Base-by-base conservation (phyloP, 768 basidiomycete species). In the Pleurotus salmoneostramineus region DNA sequence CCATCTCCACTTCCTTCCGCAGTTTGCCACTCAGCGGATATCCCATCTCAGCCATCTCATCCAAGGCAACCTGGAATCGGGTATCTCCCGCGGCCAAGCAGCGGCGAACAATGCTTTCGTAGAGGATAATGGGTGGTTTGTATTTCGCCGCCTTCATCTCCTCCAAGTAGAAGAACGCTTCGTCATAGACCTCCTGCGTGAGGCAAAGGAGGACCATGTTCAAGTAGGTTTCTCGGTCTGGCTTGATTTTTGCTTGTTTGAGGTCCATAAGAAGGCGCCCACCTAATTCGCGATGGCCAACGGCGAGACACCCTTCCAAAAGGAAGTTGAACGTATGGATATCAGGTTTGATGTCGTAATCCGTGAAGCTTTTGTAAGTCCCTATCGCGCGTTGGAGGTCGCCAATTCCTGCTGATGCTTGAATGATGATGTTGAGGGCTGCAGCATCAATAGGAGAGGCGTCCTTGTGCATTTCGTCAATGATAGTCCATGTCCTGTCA, bases 111-210 rank as follows among this genome's bases (percentile, higher is more conserved):
- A 95, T 71, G 1, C 74, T 72, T 35, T 81, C 77, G 70, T 95
- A 95, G 33, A 87, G 70, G 1, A 65, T 64, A 27, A 64, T 64
- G 7, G 81, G 68, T 0, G 93, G 91, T 17, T 61, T 54, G 63
- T 83, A 74, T 6, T 75, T 75, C 36, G 78, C 79, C 0, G 76
- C 71, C 69, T 95, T 94, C 89, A 93, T 91, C 74, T 91, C 88
- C 68, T 94, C 92, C 34, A 96, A 78, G 70, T 91, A 93, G 66
- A 85, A 87, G 72, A 95, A 95, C 0, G 92, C 91, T 60, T 93
- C 91, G 65, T 94, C 92, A 69, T 93, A 95, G 2, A 74, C 76
- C 6, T 80, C 69, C 64, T 90, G 87, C 0, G 85, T 84, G 11
- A 95, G 77, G 65, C 85, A 88, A 3, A 95, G 79, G 8, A 73